These are phyloP conservation scores for Populus nigra DNA, from an alignment of 345 rosid species.

Conservation along the genomic window DNA sequence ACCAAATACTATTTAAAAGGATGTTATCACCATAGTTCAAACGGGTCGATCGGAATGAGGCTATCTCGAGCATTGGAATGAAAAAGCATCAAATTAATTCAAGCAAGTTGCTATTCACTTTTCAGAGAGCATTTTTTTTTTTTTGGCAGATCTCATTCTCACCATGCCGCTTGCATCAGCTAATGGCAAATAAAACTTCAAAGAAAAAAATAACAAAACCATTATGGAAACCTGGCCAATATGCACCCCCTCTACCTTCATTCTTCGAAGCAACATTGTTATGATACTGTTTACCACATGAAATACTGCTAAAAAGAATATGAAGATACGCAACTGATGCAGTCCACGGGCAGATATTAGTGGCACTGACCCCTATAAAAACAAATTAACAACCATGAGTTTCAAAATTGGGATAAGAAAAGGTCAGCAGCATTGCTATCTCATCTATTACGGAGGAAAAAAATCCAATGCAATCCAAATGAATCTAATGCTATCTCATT, in stretches of 20 bases:
- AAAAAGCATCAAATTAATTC: not conserved
- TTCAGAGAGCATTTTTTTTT: not conserved
- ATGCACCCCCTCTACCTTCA: conserved; percentile 12
- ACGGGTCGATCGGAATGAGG: not conserved
- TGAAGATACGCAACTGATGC: conserved; percentile 91
- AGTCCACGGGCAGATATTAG: conserved; percentile 73
- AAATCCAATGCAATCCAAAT: not conserved
- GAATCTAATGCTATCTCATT: not conserved
- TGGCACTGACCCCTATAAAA: conserved; percentile 67
- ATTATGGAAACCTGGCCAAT: not conserved
- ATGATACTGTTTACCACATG: conserved; percentile 74
- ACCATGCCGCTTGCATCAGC: not conserved
- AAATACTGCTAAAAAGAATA: conserved; percentile 91
- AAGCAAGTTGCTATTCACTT: not conserved
- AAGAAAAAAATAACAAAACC: not conserved
- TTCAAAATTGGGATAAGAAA: not conserved
- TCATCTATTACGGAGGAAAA: not conserved
- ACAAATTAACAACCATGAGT: conserved; percentile 11
- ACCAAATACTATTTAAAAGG: not conserved
- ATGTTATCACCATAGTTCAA: not conserved
- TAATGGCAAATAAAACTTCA: too few relatives aligned
- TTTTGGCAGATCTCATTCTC: not conserved
- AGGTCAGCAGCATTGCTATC: not conserved
- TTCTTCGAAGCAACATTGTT: conserved; percentile 33
- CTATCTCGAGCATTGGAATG: not conserved